A percentile compares a stretch with the other conserved stretches of the same genome.
Evolutionary conservation across 2,329 filamentous ascomycete species (phyloP).

Genomic region (Nemania sp.): DNA sequence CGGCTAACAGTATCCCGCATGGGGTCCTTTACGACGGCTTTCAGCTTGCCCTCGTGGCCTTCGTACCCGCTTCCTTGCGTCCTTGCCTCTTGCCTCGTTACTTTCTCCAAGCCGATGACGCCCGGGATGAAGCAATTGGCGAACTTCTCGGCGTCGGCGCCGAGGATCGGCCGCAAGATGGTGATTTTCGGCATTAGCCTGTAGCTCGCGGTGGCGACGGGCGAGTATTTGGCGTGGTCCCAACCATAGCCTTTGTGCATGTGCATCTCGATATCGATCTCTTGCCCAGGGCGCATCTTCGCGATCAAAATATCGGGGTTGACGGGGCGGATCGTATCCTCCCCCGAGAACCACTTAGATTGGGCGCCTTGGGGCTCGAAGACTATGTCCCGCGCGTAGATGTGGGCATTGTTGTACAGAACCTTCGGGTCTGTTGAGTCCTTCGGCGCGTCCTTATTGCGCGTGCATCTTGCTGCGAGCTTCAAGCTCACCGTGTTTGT

Average conservation of each 20-base stretch:
- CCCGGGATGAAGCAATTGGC: slow-evolving; percentile 88
- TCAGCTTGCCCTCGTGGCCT: slow-evolving; percentile 80
- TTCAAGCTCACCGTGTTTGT: slow-evolving; percentile 88
- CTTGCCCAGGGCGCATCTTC: slow-evolving; percentile 91
- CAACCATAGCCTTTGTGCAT: slow-evolving; percentile 94
- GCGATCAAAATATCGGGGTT: slow-evolving; percentile 95
- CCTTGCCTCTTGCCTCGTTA: slow-evolving; percentile 75
- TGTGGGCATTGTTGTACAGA: slow-evolving; percentile 86
- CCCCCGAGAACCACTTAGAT: slow-evolving; percentile 74
- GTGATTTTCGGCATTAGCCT: slow-evolving; percentile 88
- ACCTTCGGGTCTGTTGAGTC: slow-evolving; percentile 84
- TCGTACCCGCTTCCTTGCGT: slow-evolving; percentile 73
- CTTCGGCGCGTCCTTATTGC: slow-evolving; percentile 77
- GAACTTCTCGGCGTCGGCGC: slow-evolving; percentile 89
- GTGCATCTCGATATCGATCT: slow-evolving; percentile 87
- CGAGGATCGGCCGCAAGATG: slow-evolving; percentile 86
- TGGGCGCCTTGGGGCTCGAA: slow-evolving; percentile 84
- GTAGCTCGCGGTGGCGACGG: slow-evolving; percentile 94
- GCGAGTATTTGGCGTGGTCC: slow-evolving; percentile 97
- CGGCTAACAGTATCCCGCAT: slow-evolving; percentile 97
- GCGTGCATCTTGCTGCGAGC: slow-evolving; percentile 83
- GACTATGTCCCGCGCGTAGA: slow-evolving; percentile 81
- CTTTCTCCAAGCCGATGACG: slow-evolving; percentile 82
- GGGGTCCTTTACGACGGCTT: slow-evolving; percentile 87
- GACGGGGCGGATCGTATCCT: slow-evolving; percentile 76